These are phyloP conservation scores for Penicillium sp. DNA, from an alignment of 2,329 filamentous ascomycete genomes.

Conservation along the genomic window DNA sequence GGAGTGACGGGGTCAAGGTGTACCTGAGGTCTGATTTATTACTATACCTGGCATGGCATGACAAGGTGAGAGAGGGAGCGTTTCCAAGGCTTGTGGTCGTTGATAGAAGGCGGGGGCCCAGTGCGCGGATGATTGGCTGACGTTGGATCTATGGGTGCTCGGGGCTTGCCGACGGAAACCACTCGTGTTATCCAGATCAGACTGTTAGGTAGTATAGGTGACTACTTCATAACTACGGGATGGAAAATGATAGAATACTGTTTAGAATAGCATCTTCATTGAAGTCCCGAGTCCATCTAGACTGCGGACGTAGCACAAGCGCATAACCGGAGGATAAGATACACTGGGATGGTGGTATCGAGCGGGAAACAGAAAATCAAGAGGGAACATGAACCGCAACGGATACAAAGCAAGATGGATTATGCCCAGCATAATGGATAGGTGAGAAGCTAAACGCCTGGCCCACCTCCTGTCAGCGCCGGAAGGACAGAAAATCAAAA, in stretches of 20 bases:
- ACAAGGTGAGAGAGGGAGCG: neutral
- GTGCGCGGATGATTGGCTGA: constrained; percentile 23
- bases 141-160: constrained; percentile 8
- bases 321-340: neutral
- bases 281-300: neutral
- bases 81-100: constrained; percentile 3
- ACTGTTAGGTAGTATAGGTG: neutral
- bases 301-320: neutral
- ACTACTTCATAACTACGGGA: neutral
- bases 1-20: too few relatives aligned
- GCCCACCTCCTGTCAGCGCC: constrained; percentile 3
- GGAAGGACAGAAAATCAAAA: constrained; percentile 1
- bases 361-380: neutral
- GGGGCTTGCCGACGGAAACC: neutral
- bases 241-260: neutral
- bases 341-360: constrained; percentile 12
- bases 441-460: constrained; percentile 11
- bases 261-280: neutral
- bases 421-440: constrained; percentile 23
- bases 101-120: constrained; percentile 14
- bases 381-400: neutral
- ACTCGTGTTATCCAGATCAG: too few relatives aligned
- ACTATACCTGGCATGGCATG: neutral
- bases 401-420: constrained; percentile 4
- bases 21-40: neutral